Conservation (phyloP, 306 rosid species). For the Castanospermum australe region DNA sequence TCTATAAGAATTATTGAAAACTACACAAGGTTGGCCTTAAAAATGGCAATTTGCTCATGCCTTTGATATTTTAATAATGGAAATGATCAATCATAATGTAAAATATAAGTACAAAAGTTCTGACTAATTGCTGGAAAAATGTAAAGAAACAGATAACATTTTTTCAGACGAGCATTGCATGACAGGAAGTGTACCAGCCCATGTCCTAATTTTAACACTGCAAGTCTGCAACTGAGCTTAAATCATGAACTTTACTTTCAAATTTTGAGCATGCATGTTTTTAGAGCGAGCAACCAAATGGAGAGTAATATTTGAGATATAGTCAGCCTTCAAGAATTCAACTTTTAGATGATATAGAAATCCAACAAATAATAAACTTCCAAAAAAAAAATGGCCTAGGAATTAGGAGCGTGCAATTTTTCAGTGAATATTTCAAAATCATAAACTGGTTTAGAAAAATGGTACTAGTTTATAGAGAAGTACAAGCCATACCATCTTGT, state of each 20-base stretch:
- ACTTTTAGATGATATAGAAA: neutral
- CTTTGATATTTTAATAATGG: neutral
- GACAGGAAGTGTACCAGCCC: neutral
- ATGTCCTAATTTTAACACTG: neutral
- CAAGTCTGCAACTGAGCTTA: neutral
- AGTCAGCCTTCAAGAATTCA: neutral
- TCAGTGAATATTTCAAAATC: neutral
- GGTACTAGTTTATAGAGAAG: neutral
- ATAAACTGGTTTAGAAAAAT: neutral
- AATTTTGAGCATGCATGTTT: neutral
- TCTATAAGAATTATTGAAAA: slow-evolving; percentile 11
- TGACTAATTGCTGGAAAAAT: neutral
- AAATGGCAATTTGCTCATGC: neutral
- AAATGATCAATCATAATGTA: neutral
- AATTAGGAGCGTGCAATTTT: neutral
- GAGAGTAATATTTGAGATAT: neutral
- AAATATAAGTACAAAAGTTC: neutral
- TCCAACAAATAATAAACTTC: neutral
- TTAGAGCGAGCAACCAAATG: neutral
- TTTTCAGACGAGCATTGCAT: neutral
- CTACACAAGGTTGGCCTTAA: neutral
- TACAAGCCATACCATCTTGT: slow-evolving; percentile 64
- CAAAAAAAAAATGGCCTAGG: neutral
- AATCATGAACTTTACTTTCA: neutral
- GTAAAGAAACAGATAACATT: neutral